Evolutionary conservation across 1,284 basidiomycete species (phyloP).

Genomic region (Trichosporon sp.): DNA sequence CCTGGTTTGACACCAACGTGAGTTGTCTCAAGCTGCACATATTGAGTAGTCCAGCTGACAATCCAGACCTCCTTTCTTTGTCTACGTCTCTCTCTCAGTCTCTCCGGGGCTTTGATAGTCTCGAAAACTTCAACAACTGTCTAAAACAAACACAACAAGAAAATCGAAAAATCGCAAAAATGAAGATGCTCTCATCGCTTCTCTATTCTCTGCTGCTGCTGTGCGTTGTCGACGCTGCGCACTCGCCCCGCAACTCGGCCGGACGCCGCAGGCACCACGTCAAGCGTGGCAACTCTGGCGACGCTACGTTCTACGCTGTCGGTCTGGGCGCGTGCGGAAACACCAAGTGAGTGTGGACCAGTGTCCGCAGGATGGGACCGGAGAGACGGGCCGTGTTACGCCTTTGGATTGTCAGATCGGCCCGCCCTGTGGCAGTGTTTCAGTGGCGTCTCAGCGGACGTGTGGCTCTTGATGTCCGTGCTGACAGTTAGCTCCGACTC

Average conservation of each 20-base stretch:
- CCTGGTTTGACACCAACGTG: neutral
- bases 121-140: neutral
- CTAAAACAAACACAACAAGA: neutral
- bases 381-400: neutral
- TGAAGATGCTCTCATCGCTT: neutral
- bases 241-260: neutral
- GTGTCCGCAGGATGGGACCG: neutral
- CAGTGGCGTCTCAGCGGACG: neutral
- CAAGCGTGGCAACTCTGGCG: constrained; percentile 16
- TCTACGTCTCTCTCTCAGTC: neutral
- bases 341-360: constrained; percentile 1
- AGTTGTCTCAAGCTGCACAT: neutral
- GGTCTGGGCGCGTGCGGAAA: constrained; percentile 28
- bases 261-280: neutral
- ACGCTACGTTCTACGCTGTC: constrained; percentile 24
- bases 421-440: too few species aligned
- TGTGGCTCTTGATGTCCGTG: constrained; percentile 16
- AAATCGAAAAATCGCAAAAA: too few species aligned
- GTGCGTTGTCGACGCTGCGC: neutral
- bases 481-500: constrained; percentile 3
- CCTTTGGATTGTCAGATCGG: too few species aligned
- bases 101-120: neutral
- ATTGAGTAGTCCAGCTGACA: neutral
- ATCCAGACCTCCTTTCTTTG: neutral
- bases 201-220: neutral